Percentiles rank a stretch among this genome's conserved stretches.
phyloP scores from a whole-genome alignment of 495 filamentous ascomycete species.

The Penicillium lividum region DNA sequence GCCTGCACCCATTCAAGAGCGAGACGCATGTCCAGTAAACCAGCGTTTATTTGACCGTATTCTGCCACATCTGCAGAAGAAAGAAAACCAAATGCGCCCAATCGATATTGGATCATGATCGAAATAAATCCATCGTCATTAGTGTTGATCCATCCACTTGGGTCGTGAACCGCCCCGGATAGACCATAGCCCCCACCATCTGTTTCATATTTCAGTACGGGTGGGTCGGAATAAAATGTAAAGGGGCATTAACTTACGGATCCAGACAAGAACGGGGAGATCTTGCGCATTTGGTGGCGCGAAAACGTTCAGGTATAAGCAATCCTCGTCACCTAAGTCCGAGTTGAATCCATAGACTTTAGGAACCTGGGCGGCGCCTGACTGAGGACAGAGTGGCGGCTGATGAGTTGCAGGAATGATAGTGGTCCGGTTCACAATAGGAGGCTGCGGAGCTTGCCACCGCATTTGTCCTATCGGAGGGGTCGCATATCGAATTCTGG shows the following conservation, averaged over 20 bases:
- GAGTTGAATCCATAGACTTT: slow-evolving; percentile 17
- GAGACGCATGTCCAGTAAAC: slow-evolving; percentile 61
- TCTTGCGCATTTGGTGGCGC: slow-evolving; percentile 52
- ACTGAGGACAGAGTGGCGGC: slow-evolving; percentile 22
- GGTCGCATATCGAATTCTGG: slow-evolving; percentile 39
- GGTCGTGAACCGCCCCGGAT: slow-evolving; percentile 12
- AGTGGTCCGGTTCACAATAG: slow-evolving; percentile 16
- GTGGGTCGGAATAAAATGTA: background rate
- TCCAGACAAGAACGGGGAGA: slow-evolving; percentile 12
- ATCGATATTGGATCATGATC: slow-evolving; percentile 16
- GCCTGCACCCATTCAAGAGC: slow-evolving; percentile 60
- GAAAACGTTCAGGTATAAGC: slow-evolving; percentile 68
- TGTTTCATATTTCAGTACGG: background rate
- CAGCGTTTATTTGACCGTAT: slow-evolving; percentile 33
- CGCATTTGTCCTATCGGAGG: slow-evolving; percentile 36
- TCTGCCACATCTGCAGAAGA: slow-evolving; percentile 11
- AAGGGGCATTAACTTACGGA: slow-evolving; percentile 10
- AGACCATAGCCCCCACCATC: slow-evolving; percentile 18
- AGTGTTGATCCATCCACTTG: slow-evolving; percentile 14
- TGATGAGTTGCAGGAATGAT: slow-evolving; percentile 11
- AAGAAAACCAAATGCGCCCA: slow-evolving; percentile 21
- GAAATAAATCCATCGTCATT: slow-evolving; percentile 12
- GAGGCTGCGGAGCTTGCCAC: slow-evolving; percentile 35
- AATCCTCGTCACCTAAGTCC: slow-evolving; percentile 55
- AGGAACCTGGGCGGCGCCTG: slow-evolving; percentile 15